phyloP scores from a whole-genome alignment of 225 moss, liverwort and hornwort species.

The Marchantia polymorpha region DNA sequence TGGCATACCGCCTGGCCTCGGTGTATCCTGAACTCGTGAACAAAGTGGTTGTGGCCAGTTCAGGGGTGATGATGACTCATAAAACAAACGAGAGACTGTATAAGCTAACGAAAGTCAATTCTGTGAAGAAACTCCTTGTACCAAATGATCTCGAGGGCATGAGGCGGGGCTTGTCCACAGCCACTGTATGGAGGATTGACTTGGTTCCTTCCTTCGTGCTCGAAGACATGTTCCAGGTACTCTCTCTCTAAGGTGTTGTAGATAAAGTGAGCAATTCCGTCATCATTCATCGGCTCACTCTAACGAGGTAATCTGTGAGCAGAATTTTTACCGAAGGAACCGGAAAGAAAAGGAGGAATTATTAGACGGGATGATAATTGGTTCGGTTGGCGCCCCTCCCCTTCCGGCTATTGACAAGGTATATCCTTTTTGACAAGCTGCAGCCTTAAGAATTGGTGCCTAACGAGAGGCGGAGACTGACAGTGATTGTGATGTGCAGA shows the following conservation, averaged over 20 bases:
- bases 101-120: conserved; percentile 19
- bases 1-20: conserved; percentile 37
- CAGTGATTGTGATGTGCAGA: background rate
- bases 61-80: conserved; percentile 43
- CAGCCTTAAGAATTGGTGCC: no score
- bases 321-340: conserved; percentile 29
- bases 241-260: background rate
- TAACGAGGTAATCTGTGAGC: background rate
- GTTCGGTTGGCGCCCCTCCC: conserved; percentile 36
- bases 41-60: conserved; percentile 41
- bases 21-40: conserved; percentile 38
- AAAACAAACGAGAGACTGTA: conserved; percentile 32
- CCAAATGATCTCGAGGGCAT: conserved; percentile 32
- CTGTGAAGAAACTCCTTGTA: conserved; percentile 35
- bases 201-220: conserved; percentile 33
- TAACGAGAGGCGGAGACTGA: background rate
- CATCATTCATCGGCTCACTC: background rate
- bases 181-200: conserved; percentile 35
- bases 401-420: conserved; percentile 40
- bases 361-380: conserved; percentile 41
- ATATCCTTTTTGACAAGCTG: background rate
- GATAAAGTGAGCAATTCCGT: background rate
- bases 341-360: conserved; percentile 32
- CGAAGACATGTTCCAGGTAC: conserved; percentile 40
- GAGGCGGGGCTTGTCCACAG: conserved; percentile 20